These are phyloP conservation scores for Magnolia sinica DNA, from an alignment of 164 flowering plant species.

Conservation along the genomic window DNA sequence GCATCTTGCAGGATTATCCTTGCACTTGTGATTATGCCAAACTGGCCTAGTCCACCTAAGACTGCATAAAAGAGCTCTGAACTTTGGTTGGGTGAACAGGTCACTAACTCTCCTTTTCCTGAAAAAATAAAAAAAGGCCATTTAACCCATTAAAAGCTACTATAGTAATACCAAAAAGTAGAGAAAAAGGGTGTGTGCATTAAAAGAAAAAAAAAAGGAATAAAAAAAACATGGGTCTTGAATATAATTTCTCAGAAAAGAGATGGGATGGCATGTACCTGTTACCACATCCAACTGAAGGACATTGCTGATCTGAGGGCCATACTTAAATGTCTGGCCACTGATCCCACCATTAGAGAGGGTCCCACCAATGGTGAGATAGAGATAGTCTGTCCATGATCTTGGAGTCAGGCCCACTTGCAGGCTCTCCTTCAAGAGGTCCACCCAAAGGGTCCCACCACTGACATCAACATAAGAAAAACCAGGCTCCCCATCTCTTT, in stretches of 20 bases:
- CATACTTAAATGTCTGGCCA: constrained; percentile 45
- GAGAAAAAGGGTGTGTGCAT: background rate
- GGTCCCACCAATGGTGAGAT: constrained; percentile 44
- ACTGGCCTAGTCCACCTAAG: constrained; percentile 53
- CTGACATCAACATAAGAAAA: constrained; percentile 39
- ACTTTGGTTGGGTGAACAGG: constrained; percentile 31
- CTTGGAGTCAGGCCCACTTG: constrained; percentile 35
- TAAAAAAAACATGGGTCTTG: background rate
- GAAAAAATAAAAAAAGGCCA: background rate
- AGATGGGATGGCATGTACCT: constrained; percentile 19
- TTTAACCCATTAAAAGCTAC: background rate
- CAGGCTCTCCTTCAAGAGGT: constrained; percentile 32
- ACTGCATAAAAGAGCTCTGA: constrained; percentile 41
- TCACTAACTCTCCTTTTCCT: constrained; percentile 40
- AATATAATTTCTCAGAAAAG: background rate
- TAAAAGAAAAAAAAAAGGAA: background rate
- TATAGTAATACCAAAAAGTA: background rate
- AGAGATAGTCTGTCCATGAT: constrained; percentile 51
- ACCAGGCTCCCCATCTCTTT: constrained; percentile 8
- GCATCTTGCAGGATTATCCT: constrained; percentile 38
- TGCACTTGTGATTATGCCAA: constrained; percentile 50
- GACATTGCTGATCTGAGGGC: constrained; percentile 50
- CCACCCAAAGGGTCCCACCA: constrained; percentile 42
- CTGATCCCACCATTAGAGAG: constrained; percentile 52
- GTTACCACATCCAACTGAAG: constrained; percentile 42